These are phyloP conservation scores for Fusarium staphyleae DNA, from an alignment of 2,329 filamentous ascomycete species.

Conservation along the genomic window DNA sequence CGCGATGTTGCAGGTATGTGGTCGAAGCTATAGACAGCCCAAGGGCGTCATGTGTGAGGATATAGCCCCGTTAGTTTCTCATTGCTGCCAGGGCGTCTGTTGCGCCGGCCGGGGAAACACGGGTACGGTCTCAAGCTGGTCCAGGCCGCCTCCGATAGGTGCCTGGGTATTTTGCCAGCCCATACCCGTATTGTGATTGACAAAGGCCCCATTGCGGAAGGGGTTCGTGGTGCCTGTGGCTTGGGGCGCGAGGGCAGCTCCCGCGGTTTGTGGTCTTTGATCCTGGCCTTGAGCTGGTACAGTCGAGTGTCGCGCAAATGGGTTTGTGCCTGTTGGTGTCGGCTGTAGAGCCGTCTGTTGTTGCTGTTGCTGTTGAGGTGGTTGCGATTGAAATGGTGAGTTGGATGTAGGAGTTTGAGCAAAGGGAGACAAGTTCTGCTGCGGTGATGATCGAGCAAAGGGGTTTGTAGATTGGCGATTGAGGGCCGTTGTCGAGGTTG, in stretches of 20 bases:
- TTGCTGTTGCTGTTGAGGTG: constrained; percentile 45
- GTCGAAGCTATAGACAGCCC: constrained; percentile 3
- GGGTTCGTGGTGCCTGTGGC: constrained; percentile 92
- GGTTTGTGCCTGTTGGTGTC: constrained; percentile 64
- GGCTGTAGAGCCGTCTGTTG: constrained; percentile 54
- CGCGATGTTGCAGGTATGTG: constrained; percentile 15
- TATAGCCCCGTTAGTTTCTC: constrained; percentile 10
- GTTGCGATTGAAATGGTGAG: constrained; percentile 56
- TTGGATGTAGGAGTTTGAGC: constrained; percentile 38
- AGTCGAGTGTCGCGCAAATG: constrained; percentile 59
- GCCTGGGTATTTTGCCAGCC: constrained; percentile 86
- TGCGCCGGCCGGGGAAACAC: constrained; percentile 84
- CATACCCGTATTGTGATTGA: constrained; percentile 86
- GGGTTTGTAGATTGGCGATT: constrained; percentile 81
- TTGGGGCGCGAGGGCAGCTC: constrained; percentile 69
- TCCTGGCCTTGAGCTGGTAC: constrained; percentile 43
- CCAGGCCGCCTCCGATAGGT: constrained; percentile 80
- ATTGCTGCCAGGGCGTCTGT: constrained; percentile 68
- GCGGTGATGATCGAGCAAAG: constrained; percentile 73
- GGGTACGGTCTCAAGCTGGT: constrained; percentile 78
- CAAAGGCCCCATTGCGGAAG: constrained; percentile 88
- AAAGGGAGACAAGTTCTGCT: constrained; percentile 50
- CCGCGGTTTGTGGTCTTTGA: constrained; percentile 55
- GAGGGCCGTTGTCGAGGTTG: constrained; percentile 51
- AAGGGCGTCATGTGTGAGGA: not conserved